Conservation (phyloP, 768 basidiomycete genomes). For the Mycena metata region DNA sequence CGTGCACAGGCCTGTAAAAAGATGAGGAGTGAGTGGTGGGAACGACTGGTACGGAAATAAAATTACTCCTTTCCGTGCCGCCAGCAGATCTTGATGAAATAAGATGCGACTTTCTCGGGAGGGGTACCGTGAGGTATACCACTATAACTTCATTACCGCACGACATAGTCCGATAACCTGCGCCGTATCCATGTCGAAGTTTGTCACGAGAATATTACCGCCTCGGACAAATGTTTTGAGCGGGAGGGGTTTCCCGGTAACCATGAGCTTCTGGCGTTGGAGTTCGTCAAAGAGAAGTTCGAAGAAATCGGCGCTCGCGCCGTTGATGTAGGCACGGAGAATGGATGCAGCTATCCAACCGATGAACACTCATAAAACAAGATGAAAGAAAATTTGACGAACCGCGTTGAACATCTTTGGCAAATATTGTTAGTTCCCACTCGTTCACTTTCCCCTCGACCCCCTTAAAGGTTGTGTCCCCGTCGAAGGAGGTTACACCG, state of each 20-base stretch:
- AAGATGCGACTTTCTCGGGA: too few species aligned
- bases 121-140: too few species aligned
- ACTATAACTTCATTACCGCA: too few species aligned
- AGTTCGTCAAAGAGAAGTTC: not conserved
- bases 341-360: conserved; percentile 7
- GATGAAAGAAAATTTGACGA: not conserved
- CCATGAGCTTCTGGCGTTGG: not conserved
- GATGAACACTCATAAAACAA: not conserved
- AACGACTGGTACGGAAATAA: too few species aligned
- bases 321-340: conserved; percentile 18
- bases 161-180: too few species aligned
- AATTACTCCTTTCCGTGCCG: too few species aligned
- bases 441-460: conserved; percentile 20
- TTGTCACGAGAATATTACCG: not conserved
- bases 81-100: too few species aligned
- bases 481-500: conserved; percentile 19
- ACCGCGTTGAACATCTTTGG: conserved; percentile 14
- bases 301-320: conserved; percentile 9
- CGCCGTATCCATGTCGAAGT: not conserved
- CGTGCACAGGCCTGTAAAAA: too few species aligned
- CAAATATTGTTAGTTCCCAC: conserved; percentile 18
- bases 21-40: too few species aligned
- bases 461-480: conserved; percentile 22
- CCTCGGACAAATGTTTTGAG: not conserved
- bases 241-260: not conserved